phyloP scores from a whole-genome alignment of 1,284 basidiomycete species.

The Ganoderma sinense region DNA sequence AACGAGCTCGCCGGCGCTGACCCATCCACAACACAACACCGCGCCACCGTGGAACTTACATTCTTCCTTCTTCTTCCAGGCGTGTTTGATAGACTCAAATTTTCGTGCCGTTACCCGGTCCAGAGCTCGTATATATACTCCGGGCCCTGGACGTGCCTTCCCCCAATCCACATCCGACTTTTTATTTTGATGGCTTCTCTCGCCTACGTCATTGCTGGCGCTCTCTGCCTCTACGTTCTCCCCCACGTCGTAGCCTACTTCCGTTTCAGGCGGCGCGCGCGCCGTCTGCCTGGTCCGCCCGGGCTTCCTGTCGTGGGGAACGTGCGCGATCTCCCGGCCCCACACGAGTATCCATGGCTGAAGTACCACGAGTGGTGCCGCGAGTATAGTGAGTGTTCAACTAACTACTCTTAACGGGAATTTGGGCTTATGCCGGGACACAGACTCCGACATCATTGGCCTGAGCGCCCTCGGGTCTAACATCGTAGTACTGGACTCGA shows the following conservation, averaged over 20 bases:
- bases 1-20: neutral
- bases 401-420: neutral
- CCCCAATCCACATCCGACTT: neutral
- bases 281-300: constrained; percentile 31
- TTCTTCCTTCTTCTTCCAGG: neutral
- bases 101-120: too few relatives aligned
- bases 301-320: constrained; percentile 37
- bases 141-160: neutral
- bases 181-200: neutral
- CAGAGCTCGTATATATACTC: neutral
- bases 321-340: constrained; percentile 29
- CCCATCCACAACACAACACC: neutral
- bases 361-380: constrained; percentile 22
- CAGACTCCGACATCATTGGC: constrained; percentile 32
- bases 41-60: neutral
- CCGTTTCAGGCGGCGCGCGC: neutral
- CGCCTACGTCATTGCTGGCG: neutral
- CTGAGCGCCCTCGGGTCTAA: constrained; percentile 34
- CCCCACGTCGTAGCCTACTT: neutral
- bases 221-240: neutral
- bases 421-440: neutral
- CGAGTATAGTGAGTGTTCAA: constrained; percentile 21
- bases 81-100: too few relatives aligned
- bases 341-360: constrained; percentile 24
- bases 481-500: constrained; percentile 49